Base-by-base conservation (phyloP, 2,329 filamentous ascomycete genomes). In the Fusarium miscanthi region DNA sequence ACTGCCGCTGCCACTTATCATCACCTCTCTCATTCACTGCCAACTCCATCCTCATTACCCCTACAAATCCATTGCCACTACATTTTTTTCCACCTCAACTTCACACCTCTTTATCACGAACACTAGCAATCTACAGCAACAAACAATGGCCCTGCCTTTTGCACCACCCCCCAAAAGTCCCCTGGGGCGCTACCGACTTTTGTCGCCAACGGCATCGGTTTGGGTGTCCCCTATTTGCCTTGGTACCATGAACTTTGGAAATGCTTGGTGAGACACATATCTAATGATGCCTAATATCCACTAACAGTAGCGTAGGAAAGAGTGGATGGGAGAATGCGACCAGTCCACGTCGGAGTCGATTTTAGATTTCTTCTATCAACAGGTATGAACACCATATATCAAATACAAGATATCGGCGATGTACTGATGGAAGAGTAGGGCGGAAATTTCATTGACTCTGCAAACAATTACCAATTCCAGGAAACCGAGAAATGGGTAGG, bases 361-460 rank as follows among this genome's bases (percentile, higher is more conserved):
- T 31, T 85, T 94, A 13, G 91, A 94, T 76, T 89, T 87, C 77
- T 93, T 88, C 81, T 89, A 87, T 66, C 85, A 87, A 10, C 85
- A 90, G 27, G 90, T 82, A 66, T 61, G 76, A 57, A 49, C 23
- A 48, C 19, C 30, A 52, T 17, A 14, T n/a, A 1, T 12, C 7
- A 8, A 12, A 23, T 11, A 12, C 17, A 4, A 41, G 38, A 30
- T 40, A 31, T 17, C 13, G 4, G 19, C 12, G 11, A 25, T 17
- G 11, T 16, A 37, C 74, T 77, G 14, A 79, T 49, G 30, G 21
- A 11, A 27, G 19, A 10, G 58, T 75, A 79, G 79, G 80, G 74
- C 64, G 92, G 92, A 30, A 94, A 94, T 81, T 93, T 94, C 80
- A 90, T 94, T 76, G 92, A 94, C 78, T 93, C 90, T 0, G 77